Conservation (phyloP, 2,329 filamentous ascomycete species). For the Pseudogymnoascus sp. region DNA sequence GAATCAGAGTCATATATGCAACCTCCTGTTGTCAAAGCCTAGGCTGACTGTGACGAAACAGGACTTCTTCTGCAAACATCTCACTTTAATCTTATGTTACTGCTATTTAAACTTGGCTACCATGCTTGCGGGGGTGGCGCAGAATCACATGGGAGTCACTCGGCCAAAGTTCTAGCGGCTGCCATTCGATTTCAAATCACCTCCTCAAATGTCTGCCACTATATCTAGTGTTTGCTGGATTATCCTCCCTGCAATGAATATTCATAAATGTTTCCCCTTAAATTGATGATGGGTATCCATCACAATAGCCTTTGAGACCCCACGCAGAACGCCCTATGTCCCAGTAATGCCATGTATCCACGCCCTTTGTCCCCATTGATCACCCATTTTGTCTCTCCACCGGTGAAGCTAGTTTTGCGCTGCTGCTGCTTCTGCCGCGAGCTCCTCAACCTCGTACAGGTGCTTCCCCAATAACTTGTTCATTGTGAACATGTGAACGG, state of each 20-base stretch:
- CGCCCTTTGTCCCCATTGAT: not conserved
- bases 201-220: not conserved
- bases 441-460: conserved; percentile 74
- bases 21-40: not conserved
- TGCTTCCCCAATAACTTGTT: conserved; percentile 91
- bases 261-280: not conserved
- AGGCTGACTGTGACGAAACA: not conserved
- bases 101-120: not conserved
- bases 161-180: not conserved
- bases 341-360: conserved; percentile 3
- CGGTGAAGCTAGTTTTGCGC: not conserved
- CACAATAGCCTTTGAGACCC: not conserved
- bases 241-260: not conserved
- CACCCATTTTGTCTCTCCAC: not conserved
- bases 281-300: not conserved
- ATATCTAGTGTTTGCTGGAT: not conserved
- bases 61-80: not conserved
- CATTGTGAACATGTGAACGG: conserved; percentile 98
- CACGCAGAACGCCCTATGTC: not conserved
- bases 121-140: not conserved
- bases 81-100: not conserved
- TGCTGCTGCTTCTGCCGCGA: conserved; percentile 25
- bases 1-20: not conserved
- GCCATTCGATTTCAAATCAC: conserved; percentile 1
- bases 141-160: not conserved